Evolutionary conservation across 495 filamentous ascomycete genomes (phyloP).

Genomic region (Penicillium coprophilum): DNA sequence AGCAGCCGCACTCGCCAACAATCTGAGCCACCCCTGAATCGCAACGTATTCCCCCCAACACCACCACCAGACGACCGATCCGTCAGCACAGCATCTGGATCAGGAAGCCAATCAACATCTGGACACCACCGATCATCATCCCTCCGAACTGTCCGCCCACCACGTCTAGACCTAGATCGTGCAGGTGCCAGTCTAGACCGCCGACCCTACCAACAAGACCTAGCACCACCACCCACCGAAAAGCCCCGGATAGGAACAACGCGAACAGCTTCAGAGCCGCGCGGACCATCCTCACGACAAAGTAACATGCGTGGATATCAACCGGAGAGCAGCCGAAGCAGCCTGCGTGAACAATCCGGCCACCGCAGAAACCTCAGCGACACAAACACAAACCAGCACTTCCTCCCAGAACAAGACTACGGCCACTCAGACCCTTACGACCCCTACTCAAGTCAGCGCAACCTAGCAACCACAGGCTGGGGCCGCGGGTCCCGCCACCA

Average conservation of each 20-base stretch:
- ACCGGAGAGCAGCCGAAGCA: conserved; percentile 19
- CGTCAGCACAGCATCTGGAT: conserved; percentile 20
- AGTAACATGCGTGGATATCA: conserved; percentile 27
- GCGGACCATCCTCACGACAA: conserved; percentile 37
- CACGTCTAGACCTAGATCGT: conserved; percentile 43
- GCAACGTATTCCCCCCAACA: conserved; percentile 92
- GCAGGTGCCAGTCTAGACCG: conserved; percentile 31
- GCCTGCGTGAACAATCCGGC: conserved; percentile 21
- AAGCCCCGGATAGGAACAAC: conserved; percentile 52
- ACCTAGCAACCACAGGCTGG: conserved; percentile 26
- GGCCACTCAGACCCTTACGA: conserved; percentile 69
- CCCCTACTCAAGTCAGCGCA: conserved; percentile 52
- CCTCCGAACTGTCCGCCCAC: conserved; percentile 37
- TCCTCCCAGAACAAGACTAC: conserved; percentile 40
- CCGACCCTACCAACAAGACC: conserved; percentile 22
- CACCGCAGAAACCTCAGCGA: conserved; percentile 40
- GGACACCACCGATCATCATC: conserved; percentile 28
- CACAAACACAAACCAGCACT: conserved; percentile 29
- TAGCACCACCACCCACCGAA: conserved; percentile 24
- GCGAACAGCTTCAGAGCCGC: conserved; percentile 55
- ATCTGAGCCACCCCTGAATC: conserved; percentile 77
- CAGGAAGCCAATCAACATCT: conserved; percentile 8
- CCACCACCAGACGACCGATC: conserved; percentile 85
- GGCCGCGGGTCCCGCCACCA: conserved; percentile 41
- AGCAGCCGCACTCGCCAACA: conserved; percentile 74